phyloP scores from a whole-genome alignment of 176 grass and related monocot species.

The Juncus inflexus region DNA sequence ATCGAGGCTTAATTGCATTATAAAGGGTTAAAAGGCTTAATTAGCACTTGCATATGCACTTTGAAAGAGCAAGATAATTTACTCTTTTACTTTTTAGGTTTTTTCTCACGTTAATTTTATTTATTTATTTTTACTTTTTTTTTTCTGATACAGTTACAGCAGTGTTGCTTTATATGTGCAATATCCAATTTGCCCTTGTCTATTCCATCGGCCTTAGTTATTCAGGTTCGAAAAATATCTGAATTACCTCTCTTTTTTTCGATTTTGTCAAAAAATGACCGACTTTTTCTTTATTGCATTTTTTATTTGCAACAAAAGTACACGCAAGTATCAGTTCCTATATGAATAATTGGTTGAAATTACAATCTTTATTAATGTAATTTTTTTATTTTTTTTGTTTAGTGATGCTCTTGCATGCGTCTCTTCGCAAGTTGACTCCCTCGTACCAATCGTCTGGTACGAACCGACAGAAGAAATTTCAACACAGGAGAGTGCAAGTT shows the following conservation, averaged over 20 bases:
- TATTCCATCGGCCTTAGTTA: slow-evolving; percentile 72
- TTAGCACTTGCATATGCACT: background rate
- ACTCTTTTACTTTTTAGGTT: background rate
- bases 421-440: slow-evolving; percentile 79
- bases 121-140: slow-evolving; percentile 5
- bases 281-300: background rate
- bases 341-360: background rate
- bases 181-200: slow-evolving; percentile 62
- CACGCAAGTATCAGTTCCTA: slow-evolving; percentile 50
- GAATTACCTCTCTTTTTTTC: slow-evolving; percentile 4
- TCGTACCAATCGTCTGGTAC: slow-evolving; percentile 40
- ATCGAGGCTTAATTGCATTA: too few species aligned
- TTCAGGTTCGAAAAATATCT: slow-evolving; percentile 38
- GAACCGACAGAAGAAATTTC: slow-evolving; percentile 37
- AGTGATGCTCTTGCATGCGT: slow-evolving; percentile 85
- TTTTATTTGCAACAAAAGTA: slow-evolving; percentile 57
- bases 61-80: background rate
- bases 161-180: slow-evolving; percentile 62
- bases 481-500: slow-evolving; percentile 34
- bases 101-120: background rate
- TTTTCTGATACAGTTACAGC: slow-evolving; percentile 38
- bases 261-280: too few species aligned
- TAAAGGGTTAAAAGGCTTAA: too few species aligned
- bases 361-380: too few species aligned
- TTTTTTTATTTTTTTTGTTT: background rate